These are phyloP conservation scores for Cystobasidium tubakii DNA, from an alignment of 768 basidiomycete species.

Conservation along the genomic window DNA sequence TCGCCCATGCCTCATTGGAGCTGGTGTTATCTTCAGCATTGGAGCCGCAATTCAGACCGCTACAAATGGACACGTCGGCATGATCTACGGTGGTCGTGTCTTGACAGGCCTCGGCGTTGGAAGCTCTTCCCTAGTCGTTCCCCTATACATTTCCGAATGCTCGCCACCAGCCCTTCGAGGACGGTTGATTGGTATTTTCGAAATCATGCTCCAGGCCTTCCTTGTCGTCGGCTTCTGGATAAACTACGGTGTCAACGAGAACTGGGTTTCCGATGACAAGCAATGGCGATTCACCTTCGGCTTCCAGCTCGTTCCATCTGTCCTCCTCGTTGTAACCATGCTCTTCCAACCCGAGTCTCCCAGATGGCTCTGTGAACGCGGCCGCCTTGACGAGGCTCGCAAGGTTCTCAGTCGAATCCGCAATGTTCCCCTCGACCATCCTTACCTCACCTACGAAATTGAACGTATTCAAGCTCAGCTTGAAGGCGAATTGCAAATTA, in stretches of 20 bases:
- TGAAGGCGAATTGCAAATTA: constrained; percentile 24
- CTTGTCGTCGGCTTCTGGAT: constrained; percentile 49
- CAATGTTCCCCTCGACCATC: constrained; percentile 45
- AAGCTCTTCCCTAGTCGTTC: constrained; percentile 45
- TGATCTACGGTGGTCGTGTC: constrained; percentile 44
- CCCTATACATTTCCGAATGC: constrained; percentile 51
- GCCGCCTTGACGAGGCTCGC: constrained; percentile 45
- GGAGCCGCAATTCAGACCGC: constrained; percentile 45
- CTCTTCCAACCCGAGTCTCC: constrained; percentile 49
- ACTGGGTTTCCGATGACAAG: constrained; percentile 8
- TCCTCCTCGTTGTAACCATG: constrained; percentile 44
- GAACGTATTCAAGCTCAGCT: constrained; percentile 25
- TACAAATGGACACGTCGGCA: constrained; percentile 24
- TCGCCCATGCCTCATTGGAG: not conserved
- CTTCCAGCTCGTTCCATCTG: constrained; percentile 39
- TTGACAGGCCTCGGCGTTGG: constrained; percentile 52
- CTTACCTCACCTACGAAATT: constrained; percentile 32
- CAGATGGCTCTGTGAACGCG: constrained; percentile 44
- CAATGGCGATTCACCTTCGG: constrained; percentile 37
- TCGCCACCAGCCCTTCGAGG: constrained; percentile 47
- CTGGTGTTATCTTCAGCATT: constrained; percentile 50
- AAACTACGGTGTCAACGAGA: constrained; percentile 39
- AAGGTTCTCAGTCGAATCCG: constrained; percentile 43
- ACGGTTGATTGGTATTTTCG: constrained; percentile 42
- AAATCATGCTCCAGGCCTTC: constrained; percentile 27